Percentiles rank a stretch among this genome's conserved stretches.
phyloP scores from a whole-genome alignment of 257 asterid genomes.

The Gynochthodes officinalis region DNA sequence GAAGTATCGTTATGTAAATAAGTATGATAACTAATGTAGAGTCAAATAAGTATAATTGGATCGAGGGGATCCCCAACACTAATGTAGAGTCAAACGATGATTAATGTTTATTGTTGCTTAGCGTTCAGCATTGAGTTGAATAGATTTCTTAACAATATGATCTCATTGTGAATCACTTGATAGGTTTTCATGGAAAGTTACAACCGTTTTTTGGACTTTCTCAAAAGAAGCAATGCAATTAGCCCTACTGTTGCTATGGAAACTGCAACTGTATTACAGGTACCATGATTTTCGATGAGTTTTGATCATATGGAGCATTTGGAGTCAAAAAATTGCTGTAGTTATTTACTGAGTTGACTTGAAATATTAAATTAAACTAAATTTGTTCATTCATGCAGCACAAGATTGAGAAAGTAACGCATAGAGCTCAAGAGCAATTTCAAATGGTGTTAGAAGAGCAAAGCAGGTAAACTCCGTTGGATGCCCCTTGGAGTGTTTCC shows the following conservation, averaged over 20 bases:
- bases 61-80: neutral
- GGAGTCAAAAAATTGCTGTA: neutral
- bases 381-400: conserved; percentile 51
- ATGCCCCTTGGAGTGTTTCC: conserved; percentile 13
- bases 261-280: conserved; percentile 98
- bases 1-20: neutral
- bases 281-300: conserved; percentile 18
- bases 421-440: conserved; percentile 97
- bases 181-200: conserved; percentile 87
- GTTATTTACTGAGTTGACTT: conserved; percentile 7
- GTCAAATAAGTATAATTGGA: too few relatives aligned
- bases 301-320: conserved; percentile 9
- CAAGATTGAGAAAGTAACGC: conserved; percentile 89
- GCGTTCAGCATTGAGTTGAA: neutral
- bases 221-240: conserved; percentile 93
- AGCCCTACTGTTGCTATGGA: conserved; percentile 93
- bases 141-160: conserved; percentile 1
- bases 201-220: conserved; percentile 67
- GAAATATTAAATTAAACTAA: conserved; percentile 28
- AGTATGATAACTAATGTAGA: neutral
- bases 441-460: conserved; percentile 97
- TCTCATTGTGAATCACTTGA: conserved; percentile 16
- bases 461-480: conserved; percentile 59
- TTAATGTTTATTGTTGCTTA: neutral
- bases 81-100: neutral